These are phyloP conservation scores for Colletotrichum sojae DNA, from an alignment of 2,329 filamentous ascomycete genomes.

Conservation along the genomic window DNA sequence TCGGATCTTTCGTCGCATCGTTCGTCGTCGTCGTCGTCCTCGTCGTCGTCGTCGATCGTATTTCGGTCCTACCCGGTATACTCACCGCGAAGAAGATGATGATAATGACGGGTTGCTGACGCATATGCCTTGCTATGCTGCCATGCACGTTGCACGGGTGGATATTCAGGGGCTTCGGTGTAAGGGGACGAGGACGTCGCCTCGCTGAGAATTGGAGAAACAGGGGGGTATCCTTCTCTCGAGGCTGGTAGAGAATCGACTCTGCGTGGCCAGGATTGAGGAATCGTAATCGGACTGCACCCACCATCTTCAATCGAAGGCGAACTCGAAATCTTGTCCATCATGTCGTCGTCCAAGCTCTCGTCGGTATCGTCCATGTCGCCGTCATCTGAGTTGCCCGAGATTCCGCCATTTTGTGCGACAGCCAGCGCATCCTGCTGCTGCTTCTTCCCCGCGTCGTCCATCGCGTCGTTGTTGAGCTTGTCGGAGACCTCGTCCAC, in stretches of 20 bases:
- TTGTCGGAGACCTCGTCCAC: conserved; percentile 57
- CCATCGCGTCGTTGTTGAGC: conserved; percentile 49
- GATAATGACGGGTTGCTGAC: conserved; percentile 56
- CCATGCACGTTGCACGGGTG: conserved; percentile 46
- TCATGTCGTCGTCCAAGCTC: conserved; percentile 89
- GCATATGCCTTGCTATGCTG: conserved; percentile 52
- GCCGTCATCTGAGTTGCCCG: conserved; percentile 68
- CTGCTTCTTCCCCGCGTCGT: conserved; percentile 49
- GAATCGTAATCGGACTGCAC: conserved; percentile 67
- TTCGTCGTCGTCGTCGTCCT: conserved; percentile 42
- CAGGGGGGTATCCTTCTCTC: conserved; percentile 49
- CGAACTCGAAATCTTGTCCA: conserved; percentile 99
- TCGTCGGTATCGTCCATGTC: conserved; percentile 79
- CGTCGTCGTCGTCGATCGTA: conserved; percentile 38
- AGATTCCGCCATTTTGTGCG: conserved; percentile 72
- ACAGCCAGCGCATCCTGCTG: conserved; percentile 63
- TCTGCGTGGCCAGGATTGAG: conserved; percentile 59
- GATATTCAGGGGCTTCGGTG: conserved; percentile 53
- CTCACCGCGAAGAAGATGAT: conserved; percentile 67
- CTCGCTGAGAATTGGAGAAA: conserved; percentile 51
- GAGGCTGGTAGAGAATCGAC: conserved; percentile 57
- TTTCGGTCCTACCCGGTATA: conserved; percentile 51
- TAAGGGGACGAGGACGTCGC: conserved; percentile 60
- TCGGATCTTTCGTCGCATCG: conserved; percentile 38
- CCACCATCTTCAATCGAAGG: conserved; percentile 99